Base-by-base conservation (phyloP, 2,329 filamentous ascomycete species). In the Pezicula neosporulosa region DNA sequence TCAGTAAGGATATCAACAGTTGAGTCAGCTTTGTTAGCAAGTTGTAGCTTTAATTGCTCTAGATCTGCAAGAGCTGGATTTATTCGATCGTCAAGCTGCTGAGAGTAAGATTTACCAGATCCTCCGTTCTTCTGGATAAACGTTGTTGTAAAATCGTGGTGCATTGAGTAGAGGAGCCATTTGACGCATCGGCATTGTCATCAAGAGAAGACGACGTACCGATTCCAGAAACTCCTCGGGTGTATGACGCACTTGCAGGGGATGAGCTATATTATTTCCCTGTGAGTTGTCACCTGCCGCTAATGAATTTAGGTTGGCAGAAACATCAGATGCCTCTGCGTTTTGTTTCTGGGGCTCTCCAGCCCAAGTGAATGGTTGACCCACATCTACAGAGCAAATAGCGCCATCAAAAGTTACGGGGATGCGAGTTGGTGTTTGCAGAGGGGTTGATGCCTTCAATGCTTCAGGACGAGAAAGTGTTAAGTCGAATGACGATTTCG, bases 41-140 rank as follows among this genome's bases (percentile, higher is more conserved):
- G 59, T 49, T 76, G 72, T 6, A 73, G 69, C 16, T 68, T 70
- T 33, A 33, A 13, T 13, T 33, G 4, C 7, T 33, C 30, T 13
- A 33, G 9, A 33, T 33, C 30, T 7, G 30, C 19, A 82, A 63
- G 13, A 76, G 72, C 4, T 60, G 52, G 4, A 67, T 63, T 56
- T 82, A 77, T 48, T 81, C 77, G 1, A 63, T 69, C 47, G 73
- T 75, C 69, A 2, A 84, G 61, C 39, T 76, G 74, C 2, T 80
- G 78, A 0, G 67, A 0, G 67, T 63, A 57, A 81, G 73, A 3
- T 82, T 65, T 3, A 68, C 50, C 6, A 66, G 63, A 43, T 66
- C 68, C 7, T 33, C 30, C 30, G 30, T 33, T 33, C 30, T 33
- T 33, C 30, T 33, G 30, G 30, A 33, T 33, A 33, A 33, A 10